Conservation (phyloP, 768 basidiomycete genomes). For the Piloderma croceum region DNA sequence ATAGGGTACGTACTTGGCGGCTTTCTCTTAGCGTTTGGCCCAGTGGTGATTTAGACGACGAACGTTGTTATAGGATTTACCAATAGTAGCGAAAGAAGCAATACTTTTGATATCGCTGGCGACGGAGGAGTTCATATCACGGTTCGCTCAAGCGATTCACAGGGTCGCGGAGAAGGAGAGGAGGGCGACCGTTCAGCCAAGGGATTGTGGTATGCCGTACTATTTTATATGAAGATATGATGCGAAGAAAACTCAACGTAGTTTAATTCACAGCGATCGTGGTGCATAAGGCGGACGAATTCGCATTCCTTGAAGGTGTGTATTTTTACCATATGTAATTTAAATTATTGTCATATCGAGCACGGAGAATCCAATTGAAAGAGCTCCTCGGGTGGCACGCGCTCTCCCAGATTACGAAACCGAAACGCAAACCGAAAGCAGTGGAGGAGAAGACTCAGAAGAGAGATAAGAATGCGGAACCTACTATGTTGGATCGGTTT, state of each 20-base stretch:
- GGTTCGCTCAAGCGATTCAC: conserved; percentile 67
- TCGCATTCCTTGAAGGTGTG: conserved; percentile 72
- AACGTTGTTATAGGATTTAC: conserved; percentile 53
- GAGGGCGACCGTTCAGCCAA: conserved; percentile 68
- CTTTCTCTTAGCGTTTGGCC: neutral
- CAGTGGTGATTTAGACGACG: neutral
- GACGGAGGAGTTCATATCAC: conserved; percentile 83
- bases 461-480: conserved; percentile 18
- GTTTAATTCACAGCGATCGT: conserved; percentile 43
- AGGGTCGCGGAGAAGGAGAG: conserved; percentile 65
- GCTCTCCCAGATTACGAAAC: conserved; percentile 37
- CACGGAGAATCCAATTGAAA: conserved; percentile 25
- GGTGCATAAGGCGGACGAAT: conserved; percentile 66
- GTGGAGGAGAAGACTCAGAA: conserved; percentile 14
- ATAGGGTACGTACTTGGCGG: conserved; percentile 48
- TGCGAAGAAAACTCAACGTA: conserved; percentile 1
- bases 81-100: conserved; percentile 72
- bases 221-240: neutral
- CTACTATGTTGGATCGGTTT: conserved; percentile 49
- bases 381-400: conserved; percentile 46
- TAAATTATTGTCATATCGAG: neutral
- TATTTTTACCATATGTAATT: neutral
- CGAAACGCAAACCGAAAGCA: conserved; percentile 39
- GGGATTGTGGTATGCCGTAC: conserved; percentile 62
- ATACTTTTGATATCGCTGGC: conserved; percentile 75